These are phyloP conservation scores for Porcisia hertigi DNA, from an alignment of 208 protist genomes.

Conservation along the genomic window DNA sequence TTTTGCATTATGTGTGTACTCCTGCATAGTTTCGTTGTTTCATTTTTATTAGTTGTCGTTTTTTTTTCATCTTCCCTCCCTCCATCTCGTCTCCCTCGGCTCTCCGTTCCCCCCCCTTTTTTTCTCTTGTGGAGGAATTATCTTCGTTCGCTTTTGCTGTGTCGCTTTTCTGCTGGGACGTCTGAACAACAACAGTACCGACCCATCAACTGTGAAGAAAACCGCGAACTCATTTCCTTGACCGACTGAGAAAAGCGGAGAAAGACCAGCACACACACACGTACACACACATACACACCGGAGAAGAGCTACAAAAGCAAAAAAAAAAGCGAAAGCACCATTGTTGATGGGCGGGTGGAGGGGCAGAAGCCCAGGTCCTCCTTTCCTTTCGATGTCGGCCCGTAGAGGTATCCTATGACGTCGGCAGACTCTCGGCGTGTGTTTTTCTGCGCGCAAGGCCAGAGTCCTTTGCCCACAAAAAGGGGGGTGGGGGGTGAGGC, in stretches of 20 bases:
- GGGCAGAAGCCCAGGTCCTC: too few species aligned
- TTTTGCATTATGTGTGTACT: background rate
- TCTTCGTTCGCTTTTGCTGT: too few species aligned
- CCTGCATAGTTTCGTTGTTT: background rate
- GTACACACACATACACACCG: too few species aligned
- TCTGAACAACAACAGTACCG: too few species aligned
- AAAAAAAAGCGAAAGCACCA: too few species aligned
- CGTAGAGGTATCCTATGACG: background rate
- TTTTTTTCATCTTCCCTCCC: background rate
- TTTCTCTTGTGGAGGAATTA: background rate
- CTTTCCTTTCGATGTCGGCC: background rate
- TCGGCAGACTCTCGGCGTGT: background rate
- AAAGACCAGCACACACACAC: too few species aligned
- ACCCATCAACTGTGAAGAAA: too few species aligned
- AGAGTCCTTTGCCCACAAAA: background rate
- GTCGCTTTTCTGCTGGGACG: too few species aligned
- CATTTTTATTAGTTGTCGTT: background rate
- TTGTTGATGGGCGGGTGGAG: too few species aligned
- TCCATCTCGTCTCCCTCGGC: background rate
- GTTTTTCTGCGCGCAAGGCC: background rate
- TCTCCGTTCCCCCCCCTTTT: background rate
- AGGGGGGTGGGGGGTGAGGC: background rate
- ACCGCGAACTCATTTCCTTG: too few species aligned
- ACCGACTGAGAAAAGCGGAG: too few species aligned
- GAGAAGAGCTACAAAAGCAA: too few species aligned